These are phyloP conservation scores for Decorospora gaudefroyi DNA, from an alignment of 2,329 filamentous ascomycete genomes.

Conservation along the genomic window DNA sequence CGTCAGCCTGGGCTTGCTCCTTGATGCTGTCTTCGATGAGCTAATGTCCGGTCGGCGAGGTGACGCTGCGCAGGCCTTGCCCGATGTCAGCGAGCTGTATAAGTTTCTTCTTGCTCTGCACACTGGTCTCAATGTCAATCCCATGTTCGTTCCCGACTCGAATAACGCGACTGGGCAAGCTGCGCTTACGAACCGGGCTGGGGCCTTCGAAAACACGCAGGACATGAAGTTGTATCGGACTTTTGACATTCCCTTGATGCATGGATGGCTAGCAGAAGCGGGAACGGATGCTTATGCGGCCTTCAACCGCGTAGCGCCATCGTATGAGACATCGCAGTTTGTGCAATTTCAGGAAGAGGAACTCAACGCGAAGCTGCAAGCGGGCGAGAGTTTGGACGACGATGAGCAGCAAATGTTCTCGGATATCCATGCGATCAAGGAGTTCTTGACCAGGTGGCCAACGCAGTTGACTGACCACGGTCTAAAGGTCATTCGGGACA, in stretches of 20 bases:
- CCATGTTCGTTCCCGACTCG: constrained; percentile 71
- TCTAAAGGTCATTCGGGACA: constrained; percentile 71
- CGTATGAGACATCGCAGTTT: constrained; percentile 91
- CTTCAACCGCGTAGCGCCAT: constrained; percentile 73
- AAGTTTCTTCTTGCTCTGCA: constrained; percentile 84
- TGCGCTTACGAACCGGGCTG: constrained; percentile 53
- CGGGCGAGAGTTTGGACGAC: constrained; percentile 62
- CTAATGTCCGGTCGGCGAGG: constrained; percentile 77
- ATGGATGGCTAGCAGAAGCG: constrained; percentile 85
- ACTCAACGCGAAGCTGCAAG: constrained; percentile 75
- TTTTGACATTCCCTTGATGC: constrained; percentile 85
- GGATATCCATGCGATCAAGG: constrained; percentile 82
- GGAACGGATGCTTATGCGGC: constrained; percentile 68
- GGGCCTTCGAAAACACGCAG: constrained; percentile 81
- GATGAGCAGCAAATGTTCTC: constrained; percentile 80
- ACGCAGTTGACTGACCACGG: constrained; percentile 88
- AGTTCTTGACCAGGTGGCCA: constrained; percentile 76
- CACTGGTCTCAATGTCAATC: constrained; percentile 98
- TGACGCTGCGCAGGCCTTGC: constrained; percentile 67
- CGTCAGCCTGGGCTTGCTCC: constrained; percentile 79
- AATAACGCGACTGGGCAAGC: constrained; percentile 43
- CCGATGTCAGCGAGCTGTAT: constrained; percentile 87
- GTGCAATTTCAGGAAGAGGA: constrained; percentile 88
- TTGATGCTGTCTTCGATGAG: constrained; percentile 92
- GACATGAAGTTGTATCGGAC: constrained; percentile 92